phyloP scores from a whole-genome alignment of 1,139 yeast genomes.

The Diutina catenulata region DNA sequence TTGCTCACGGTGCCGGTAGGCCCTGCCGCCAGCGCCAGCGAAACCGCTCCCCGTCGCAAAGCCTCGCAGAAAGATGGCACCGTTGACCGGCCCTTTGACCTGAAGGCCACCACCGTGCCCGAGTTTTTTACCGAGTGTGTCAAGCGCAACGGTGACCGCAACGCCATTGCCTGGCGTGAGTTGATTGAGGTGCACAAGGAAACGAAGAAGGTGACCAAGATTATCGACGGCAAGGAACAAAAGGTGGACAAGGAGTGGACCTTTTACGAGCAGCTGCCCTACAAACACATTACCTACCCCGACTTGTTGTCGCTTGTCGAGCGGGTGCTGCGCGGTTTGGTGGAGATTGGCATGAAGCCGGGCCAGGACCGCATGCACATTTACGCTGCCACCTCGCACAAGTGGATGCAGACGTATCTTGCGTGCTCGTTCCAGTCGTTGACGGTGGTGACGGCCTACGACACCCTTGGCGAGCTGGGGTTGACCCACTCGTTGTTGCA shows the following conservation, averaged over 20 bases:
- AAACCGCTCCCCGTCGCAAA: constrained; percentile 86
- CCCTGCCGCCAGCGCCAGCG: constrained; percentile 70
- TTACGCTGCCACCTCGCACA: constrained; percentile 74
- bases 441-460: constrained; percentile 93
- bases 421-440: constrained; percentile 70
- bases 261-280: constrained; percentile 68
- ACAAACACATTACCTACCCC: constrained; percentile 51
- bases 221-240: constrained; percentile 63
- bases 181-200: constrained; percentile 65
- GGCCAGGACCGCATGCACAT: constrained; percentile 56
- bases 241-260: constrained; percentile 79
- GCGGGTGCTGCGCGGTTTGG: constrained; percentile 63
- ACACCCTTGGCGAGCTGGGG: constrained; percentile 89
- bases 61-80: constrained; percentile 45
- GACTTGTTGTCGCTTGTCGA: constrained; percentile 41
- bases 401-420: constrained; percentile 84
- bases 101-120: constrained; percentile 54
- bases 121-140: constrained; percentile 61
- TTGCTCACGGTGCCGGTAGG: constrained; percentile 63
- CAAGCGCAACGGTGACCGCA: constrained; percentile 37
- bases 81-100: constrained; percentile 44
- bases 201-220: constrained; percentile 60
- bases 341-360: constrained; percentile 63
- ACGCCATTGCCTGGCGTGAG: constrained; percentile 75
- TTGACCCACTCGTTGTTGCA: constrained; percentile 76